phyloP scores from a whole-genome alignment of 257 asterid species.

The Plantago elongata region DNA sequence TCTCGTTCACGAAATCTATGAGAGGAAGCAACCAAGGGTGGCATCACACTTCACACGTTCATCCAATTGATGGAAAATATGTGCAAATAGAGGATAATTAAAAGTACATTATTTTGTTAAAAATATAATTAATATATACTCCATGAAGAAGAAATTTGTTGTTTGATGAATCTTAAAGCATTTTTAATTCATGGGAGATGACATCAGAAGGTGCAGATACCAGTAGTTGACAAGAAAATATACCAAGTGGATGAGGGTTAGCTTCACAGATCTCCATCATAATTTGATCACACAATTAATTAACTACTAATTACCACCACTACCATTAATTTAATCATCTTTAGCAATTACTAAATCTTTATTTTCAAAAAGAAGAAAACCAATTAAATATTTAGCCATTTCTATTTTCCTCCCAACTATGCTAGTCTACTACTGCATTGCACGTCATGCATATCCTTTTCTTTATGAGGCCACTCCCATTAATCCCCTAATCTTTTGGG shows the following conservation, averaged over 20 bases:
- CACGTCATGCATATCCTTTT: conserved; percentile 21
- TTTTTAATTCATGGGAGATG: conserved; percentile 1
- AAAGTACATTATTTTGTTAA: too few relatives aligned
- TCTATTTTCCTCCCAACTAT: neutral
- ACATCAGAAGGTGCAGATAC: conserved; percentile 8
- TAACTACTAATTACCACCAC: neutral
- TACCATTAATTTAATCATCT: neutral
- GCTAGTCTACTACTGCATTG: conserved; percentile 15
- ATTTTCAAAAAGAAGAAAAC: neutral
- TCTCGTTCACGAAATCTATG: too few relatives aligned
- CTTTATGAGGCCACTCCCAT: too few relatives aligned
- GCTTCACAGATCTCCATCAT: conserved; percentile 13
- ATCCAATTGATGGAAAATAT: neutral
- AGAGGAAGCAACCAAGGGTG: too few relatives aligned
- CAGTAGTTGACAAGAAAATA: conserved; percentile 2
- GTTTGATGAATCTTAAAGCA: neutral
- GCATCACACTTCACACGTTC: neutral
- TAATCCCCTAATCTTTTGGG: too few relatives aligned
- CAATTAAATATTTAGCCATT: neutral
- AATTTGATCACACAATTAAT: too few relatives aligned
- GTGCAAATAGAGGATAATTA: too few relatives aligned
- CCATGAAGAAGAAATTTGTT: too few relatives aligned
- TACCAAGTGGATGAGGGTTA: conserved; percentile 7
- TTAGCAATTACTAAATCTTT: neutral
- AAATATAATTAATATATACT: too few relatives aligned